Percentiles rank a stretch among this genome's conserved stretches.
Evolutionary conservation across 768 basidiomycete species (phyloP).

Genomic region (Lactarius sp.): DNA sequence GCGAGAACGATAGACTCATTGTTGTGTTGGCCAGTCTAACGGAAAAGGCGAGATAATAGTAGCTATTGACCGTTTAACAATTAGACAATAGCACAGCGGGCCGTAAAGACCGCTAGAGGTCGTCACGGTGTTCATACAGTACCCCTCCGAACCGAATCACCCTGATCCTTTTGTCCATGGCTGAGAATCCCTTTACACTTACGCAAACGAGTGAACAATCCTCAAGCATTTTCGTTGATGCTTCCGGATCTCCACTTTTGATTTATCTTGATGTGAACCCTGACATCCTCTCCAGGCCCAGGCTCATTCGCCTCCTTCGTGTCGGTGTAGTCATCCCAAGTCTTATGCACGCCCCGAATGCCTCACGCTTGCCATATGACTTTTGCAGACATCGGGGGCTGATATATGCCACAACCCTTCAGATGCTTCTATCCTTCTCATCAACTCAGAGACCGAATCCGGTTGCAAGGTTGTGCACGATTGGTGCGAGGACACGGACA

Average conservation of each 20-base stretch:
- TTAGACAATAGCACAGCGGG: not conserved
- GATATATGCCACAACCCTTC: conserved; percentile 45
- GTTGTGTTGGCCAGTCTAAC: not conserved
- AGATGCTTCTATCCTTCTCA: conserved; percentile 53
- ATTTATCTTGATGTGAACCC: conserved; percentile 54
- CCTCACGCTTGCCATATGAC: not conserved
- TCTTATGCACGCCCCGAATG: not conserved
- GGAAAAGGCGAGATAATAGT: too few relatives aligned
- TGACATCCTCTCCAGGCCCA: conserved; percentile 46
- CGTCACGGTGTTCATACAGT: too few relatives aligned
- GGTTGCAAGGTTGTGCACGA: conserved; percentile 55
- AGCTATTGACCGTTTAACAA: too few relatives aligned
- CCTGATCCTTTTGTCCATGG: not conserved
- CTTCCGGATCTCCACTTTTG: conserved; percentile 40
- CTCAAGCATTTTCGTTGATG: conserved; percentile 36
- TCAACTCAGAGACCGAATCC: conserved; percentile 47
- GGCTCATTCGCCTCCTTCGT: conserved; percentile 39
- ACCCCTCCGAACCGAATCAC: too few relatives aligned
- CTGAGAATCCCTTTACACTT: conserved; percentile 3
- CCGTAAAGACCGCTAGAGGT: not conserved
- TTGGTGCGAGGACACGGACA: conserved; percentile 46
- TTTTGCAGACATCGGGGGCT: conserved; percentile 50
- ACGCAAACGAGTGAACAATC: conserved; percentile 13
- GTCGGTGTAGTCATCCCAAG: conserved; percentile 9
- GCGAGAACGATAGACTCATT: not conserved